Evolutionary conservation across 371 early-diverging fungal genomes (phyloP).

Genomic region (Blakeslea trispora): DNA sequence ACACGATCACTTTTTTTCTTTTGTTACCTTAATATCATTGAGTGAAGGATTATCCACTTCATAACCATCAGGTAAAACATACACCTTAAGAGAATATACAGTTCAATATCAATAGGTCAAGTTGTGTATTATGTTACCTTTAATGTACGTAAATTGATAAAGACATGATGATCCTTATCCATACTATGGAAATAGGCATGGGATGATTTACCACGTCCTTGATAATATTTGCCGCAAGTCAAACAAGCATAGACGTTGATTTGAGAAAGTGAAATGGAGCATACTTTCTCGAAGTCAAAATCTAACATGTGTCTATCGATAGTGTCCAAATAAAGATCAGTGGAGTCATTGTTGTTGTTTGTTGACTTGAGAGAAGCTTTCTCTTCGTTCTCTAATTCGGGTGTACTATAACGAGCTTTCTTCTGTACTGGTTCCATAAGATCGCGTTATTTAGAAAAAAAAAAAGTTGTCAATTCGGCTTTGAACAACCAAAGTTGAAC

Average conservation of each 20-base stretch:
- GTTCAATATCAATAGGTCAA: background rate
- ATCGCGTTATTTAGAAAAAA: slow-evolving; percentile 3
- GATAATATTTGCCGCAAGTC: slow-evolving; percentile 96
- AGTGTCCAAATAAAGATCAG: slow-evolving; percentile 62
- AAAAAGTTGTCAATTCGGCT: background rate
- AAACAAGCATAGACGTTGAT: slow-evolving; percentile 97
- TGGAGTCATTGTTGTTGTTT: slow-evolving; percentile 23
- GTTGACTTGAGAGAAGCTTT: too few species aligned
- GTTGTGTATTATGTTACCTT: slow-evolving; percentile 50
- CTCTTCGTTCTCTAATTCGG: background rate
- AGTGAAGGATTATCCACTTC: slow-evolving; percentile 87
- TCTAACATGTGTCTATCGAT: slow-evolving; percentile 91
- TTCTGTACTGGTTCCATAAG: slow-evolving; percentile 35
- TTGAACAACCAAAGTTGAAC: too few species aligned
- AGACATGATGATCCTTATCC: slow-evolving; percentile 95
- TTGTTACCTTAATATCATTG: slow-evolving; percentile 90
- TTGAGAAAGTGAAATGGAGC: slow-evolving; percentile 91
- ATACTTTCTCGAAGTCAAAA: slow-evolving; percentile 98
- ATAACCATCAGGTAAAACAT: slow-evolving; percentile 93
- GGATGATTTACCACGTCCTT: slow-evolving; percentile 90
- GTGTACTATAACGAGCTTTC: slow-evolving; percentile 29
- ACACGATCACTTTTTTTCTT: too few species aligned
- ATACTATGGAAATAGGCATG: slow-evolving; percentile 97
- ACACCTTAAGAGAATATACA: slow-evolving; percentile 72
- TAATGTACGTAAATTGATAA: slow-evolving; percentile 88